Evolutionary conservation across 2,329 filamentous ascomycete genomes (phyloP), one percentile per base, ranked within the genome.

Genomic region (Trichophaea hybrida): DNA sequence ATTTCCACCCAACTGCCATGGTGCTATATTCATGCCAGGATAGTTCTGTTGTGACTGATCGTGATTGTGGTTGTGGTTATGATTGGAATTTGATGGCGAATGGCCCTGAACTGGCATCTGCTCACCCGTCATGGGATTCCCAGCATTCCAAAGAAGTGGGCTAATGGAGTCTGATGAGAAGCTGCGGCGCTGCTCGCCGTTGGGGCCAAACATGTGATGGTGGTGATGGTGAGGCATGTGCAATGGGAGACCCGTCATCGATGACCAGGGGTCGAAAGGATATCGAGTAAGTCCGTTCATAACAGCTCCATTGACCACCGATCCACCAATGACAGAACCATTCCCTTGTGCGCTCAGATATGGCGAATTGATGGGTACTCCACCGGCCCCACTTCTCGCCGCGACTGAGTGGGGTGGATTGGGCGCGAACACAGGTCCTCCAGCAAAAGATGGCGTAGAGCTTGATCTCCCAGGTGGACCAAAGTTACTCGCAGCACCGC

Each of bases 361-460:
- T 17, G n/a, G 33, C 52, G 33, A 32, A 35, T 44, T 55, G 6
- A 55, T 5, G 3, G 33, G 52, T 13, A 43, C 46, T 17, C 58
- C 57, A 4, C 33, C 37, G 12, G 32, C 15, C 13, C 44, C 44
- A 15, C 44, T 48, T 35, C 58, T 54, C 35, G 56, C 44, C 35
- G 55, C 40, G 6, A 44, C 44, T 8, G 61, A 61, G 24, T 64
- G 61, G 13, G 62, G 62, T 34, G 62, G 62, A 37, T 64, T 64
- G 13, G 62, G 62, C 1, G 62, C 62, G 24, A 61, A 64, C 6
- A 64, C 62, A 4, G 62, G 62, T 0, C 61, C 62, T 17, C 50
- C 40, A 59, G 50, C 32, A 37, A 59, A 63, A 12, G 61, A 53
- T 5, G 61, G 48, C 6, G 61, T 54, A 10, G 49, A 46, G 32